phyloP scores from a whole-genome alignment of 2,329 filamentous ascomycete genomes.

The Pyrenochaeta sp. region DNA sequence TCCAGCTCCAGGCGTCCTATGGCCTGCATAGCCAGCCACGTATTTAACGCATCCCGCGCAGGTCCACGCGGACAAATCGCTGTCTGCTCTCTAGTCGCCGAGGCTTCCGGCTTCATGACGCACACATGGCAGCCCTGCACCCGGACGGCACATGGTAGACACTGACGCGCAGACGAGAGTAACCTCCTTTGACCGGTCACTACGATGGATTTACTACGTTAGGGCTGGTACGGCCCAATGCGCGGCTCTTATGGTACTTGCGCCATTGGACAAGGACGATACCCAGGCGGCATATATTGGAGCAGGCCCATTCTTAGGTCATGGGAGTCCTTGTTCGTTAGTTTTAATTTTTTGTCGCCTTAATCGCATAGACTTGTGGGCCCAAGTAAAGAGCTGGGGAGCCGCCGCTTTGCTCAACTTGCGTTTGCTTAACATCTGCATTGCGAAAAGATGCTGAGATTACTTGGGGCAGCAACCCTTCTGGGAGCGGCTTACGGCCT shows the following conservation, averaged over 20 bases:
- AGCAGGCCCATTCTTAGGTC: constrained; percentile 1
- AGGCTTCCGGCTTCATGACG: constrained; percentile 10
- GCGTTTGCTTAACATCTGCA: not conserved
- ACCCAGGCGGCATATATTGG: not conserved
- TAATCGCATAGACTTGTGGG: not conserved
- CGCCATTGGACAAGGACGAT: not conserved
- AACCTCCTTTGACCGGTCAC: not conserved
- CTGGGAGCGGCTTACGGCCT: constrained; percentile 33
- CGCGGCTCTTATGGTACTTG: not conserved
- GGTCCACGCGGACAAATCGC: constrained; percentile 12
- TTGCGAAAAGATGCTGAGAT: constrained; percentile 29
- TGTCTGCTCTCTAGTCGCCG: not conserved
- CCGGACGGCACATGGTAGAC: not conserved
- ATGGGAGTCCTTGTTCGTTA: not conserved
- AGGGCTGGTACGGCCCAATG: constrained; percentile 1
- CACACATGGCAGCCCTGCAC: not conserved
- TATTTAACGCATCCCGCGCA: constrained; percentile 2
- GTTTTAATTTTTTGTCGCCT: not conserved
- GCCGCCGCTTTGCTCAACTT: not conserved
- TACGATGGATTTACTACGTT: constrained; percentile 3
- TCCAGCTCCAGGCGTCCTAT: not conserved
- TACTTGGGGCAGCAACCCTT: constrained; percentile 29
- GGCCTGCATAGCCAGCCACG: constrained; percentile 8
- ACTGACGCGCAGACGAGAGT: not conserved
- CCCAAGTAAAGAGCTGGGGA: not conserved